Percentiles rank a stretch among this genome's conserved stretches.
These are phyloP conservation scores for Candolleomyces eurysporus DNA, from an alignment of 768 basidiomycete species.

Conservation along the genomic window DNA sequence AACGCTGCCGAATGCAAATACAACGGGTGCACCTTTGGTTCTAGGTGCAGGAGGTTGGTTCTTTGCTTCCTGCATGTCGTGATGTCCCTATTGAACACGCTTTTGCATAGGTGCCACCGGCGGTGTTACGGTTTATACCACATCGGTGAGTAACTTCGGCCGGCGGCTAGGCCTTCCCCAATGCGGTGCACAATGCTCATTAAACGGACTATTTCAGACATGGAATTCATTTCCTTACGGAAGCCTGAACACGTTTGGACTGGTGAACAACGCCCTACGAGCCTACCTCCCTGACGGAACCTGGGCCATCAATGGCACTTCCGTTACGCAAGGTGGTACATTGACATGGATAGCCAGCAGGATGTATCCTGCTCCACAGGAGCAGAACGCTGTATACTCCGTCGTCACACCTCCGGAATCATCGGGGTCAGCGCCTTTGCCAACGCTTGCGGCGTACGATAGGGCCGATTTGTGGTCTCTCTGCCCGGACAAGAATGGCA, in stretches of 20 bases:
- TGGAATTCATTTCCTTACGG: slow-evolving; percentile 48
- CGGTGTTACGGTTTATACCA: slow-evolving; percentile 37
- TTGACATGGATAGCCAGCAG: slow-evolving; percentile 37
- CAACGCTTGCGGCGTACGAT: slow-evolving; percentile 30
- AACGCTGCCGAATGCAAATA: slow-evolving; percentile 38
- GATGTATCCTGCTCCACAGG: slow-evolving; percentile 22
- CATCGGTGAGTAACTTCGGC: slow-evolving; percentile 33
- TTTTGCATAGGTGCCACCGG: slow-evolving; percentile 26
- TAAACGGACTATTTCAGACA: slow-evolving; percentile 30
- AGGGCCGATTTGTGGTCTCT: slow-evolving; percentile 34
- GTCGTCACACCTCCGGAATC: slow-evolving; percentile 18
- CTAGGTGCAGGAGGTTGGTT: slow-evolving; percentile 34
- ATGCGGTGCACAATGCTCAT: neutral
- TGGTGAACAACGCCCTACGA: slow-evolving; percentile 35
- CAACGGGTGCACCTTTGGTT: slow-evolving; percentile 45
- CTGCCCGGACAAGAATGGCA: slow-evolving; percentile 25
- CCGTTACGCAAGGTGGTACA: slow-evolving; percentile 24
- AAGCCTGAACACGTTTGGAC: slow-evolving; percentile 38
- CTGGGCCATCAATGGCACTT: slow-evolving; percentile 38
- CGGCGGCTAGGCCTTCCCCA: neutral
- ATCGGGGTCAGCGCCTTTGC: slow-evolving; percentile 14
- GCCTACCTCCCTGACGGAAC: slow-evolving; percentile 29
- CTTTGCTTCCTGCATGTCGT: neutral
- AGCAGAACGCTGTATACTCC: slow-evolving; percentile 27
- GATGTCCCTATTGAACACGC: neutral